Percentiles rank a stretch among this genome's conserved stretches.
Evolutionary conservation across 1,284 basidiomycete species (phyloP).

Genomic region (Tranzscheliella williamsii): DNA sequence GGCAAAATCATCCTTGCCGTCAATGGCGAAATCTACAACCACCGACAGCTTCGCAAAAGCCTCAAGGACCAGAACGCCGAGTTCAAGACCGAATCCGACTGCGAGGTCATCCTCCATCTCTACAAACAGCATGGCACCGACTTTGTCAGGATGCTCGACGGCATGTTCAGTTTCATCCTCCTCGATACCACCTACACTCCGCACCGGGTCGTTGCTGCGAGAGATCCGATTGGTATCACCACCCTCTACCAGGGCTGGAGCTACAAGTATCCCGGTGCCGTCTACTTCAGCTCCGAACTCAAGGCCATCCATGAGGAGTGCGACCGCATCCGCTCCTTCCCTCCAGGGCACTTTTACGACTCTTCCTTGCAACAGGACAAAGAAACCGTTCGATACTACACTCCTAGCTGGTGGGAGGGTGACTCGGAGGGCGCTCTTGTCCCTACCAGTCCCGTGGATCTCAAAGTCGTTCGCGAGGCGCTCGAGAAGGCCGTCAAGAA

Average conservation of each 20-base stretch:
- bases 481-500: constrained; percentile 93
- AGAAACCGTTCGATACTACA: constrained; percentile 61
- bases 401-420: constrained; percentile 60
- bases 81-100: constrained; percentile 98
- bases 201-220: constrained; percentile 86
- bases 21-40: constrained; percentile 99
- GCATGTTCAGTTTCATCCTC: constrained; percentile 98
- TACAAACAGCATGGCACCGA: constrained; percentile 61
- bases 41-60: constrained; percentile 76
- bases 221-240: constrained; percentile 97
- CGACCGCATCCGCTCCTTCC: constrained; percentile 92
- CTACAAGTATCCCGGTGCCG: constrained; percentile 78
- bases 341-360: constrained; percentile 81
- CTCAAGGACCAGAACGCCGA: constrained; percentile 69
- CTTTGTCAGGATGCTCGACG: constrained; percentile 72
- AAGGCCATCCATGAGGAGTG: constrained; percentile 91
- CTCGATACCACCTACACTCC: constrained; percentile 90
- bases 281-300: constrained; percentile 94
- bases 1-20: constrained; percentile 85
- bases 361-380: constrained; percentile 52
- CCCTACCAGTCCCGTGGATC: constrained; percentile 72
- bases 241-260: constrained; percentile 96
- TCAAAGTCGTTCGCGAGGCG: constrained; percentile 68
- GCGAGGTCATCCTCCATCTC: constrained; percentile 83
- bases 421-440: constrained; percentile 66